Conservation (phyloP, 495 filamentous ascomycete species). For the Astrothelium subdiscretum region DNA sequence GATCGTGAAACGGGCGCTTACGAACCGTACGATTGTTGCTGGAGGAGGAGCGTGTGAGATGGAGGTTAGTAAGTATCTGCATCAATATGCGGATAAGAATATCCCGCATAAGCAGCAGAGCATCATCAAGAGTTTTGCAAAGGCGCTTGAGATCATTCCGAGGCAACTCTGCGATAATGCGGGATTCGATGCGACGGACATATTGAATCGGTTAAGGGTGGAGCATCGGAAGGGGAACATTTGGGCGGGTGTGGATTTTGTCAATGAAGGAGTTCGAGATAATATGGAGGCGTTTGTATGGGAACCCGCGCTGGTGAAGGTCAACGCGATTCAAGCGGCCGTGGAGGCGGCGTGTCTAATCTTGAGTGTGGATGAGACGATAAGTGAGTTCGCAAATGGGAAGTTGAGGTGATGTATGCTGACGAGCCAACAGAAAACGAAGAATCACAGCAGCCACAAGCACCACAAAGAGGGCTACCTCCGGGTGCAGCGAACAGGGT, state of each 20-base stretch:
- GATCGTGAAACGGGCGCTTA: constrained; percentile 95
- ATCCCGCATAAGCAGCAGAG: constrained; percentile 91
- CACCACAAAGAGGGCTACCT: constrained; percentile 64
- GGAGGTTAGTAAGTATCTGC: constrained; percentile 88
- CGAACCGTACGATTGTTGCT: constrained; percentile 86
- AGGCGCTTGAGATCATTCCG: constrained; percentile 92
- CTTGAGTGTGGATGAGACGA: constrained; percentile 92
- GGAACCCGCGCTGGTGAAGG: constrained; percentile 92
- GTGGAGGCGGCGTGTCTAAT: constrained; percentile 93
- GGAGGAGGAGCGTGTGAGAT: constrained; percentile 94
- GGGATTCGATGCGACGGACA: constrained; percentile 95
- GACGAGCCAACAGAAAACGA: constrained; percentile 50
- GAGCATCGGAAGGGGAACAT: constrained; percentile 83
- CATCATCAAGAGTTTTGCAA: constrained; percentile 95
- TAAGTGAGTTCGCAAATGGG: constrained; percentile 43
- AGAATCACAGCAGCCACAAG: constrained; percentile 72
- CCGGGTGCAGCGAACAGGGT: constrained; percentile 89
- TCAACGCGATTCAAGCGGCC: constrained; percentile 93
- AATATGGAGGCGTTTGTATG: constrained; percentile 93
- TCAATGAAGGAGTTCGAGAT: constrained; percentile 78
- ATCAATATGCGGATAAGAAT: constrained; percentile 81
- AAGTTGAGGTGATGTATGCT: not conserved
- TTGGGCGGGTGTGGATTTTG: constrained; percentile 95
- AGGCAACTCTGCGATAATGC: constrained; percentile 97
- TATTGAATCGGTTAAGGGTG: constrained; percentile 85